Conservation (phyloP, 495 filamentous ascomycete species). For the Amphirosellinia nigrospora region DNA sequence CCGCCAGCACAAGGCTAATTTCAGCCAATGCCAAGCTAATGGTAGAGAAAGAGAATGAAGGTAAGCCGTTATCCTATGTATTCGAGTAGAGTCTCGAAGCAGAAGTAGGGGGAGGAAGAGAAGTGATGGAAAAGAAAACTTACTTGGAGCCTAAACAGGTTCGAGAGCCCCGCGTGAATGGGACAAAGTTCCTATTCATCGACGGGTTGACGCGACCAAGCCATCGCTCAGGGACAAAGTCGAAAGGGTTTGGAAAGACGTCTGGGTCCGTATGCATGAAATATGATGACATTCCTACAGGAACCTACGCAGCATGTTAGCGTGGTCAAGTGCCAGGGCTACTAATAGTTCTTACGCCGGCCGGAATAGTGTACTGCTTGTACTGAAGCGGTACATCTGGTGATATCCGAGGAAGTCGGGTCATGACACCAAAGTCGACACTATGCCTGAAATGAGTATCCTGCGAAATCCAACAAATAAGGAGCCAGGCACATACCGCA, state of each 20-base stretch:
- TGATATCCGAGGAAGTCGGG: constrained; percentile 35
- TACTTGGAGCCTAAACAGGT: constrained; percentile 38
- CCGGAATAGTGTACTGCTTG: constrained; percentile 33
- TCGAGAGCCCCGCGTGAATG: constrained; percentile 34
- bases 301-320: constrained; percentile 16
- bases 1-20: constrained; percentile 44
- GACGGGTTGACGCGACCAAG: constrained; percentile 38
- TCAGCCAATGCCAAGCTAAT: constrained; percentile 46
- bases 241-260: constrained; percentile 44
- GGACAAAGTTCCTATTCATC: constrained; percentile 30
- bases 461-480: not conserved
- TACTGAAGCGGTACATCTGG: constrained; percentile 35
- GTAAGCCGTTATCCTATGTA: not conserved
- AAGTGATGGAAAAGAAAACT: not conserved
- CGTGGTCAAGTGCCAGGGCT: not conserved
- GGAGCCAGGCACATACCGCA: constrained; percentile 30
- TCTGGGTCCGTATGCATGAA: constrained; percentile 44
- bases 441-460: constrained; percentile 22
- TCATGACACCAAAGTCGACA: constrained; percentile 30
- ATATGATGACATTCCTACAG: constrained; percentile 38
- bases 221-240: constrained; percentile 54
- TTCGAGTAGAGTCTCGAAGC: not conserved
- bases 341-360: constrained; percentile 6
- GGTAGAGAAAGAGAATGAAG: not conserved
- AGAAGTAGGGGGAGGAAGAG: not conserved